A percentile compares a stretch with the other conserved stretches of the same genome.
phyloP scores from a whole-genome alignment of 2,329 filamentous ascomycete species.

The Coniochaeta hoffmannii region DNA sequence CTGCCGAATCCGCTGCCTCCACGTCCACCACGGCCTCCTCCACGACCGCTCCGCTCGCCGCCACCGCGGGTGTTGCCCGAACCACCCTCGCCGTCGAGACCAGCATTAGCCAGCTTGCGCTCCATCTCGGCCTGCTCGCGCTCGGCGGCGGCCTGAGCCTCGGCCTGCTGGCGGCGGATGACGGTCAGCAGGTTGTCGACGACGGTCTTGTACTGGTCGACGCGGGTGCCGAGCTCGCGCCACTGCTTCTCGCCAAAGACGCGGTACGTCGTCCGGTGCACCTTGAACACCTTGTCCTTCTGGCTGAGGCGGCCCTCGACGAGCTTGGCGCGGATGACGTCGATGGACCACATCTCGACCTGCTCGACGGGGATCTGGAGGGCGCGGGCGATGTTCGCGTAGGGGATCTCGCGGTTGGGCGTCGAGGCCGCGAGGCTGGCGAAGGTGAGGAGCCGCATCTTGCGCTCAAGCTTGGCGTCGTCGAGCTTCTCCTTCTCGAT shows the following conservation, averaged over 20 bases:
- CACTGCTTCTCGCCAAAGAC: slow-evolving; percentile 98
- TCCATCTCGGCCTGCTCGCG: slow-evolving; percentile 66
- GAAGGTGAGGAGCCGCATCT: slow-evolving; percentile 93
- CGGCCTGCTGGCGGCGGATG: slow-evolving; percentile 72
- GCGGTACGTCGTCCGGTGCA: slow-evolving; percentile 92
- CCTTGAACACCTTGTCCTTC: slow-evolving; percentile 84
- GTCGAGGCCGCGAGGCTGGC: slow-evolving; percentile 80
- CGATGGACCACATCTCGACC: slow-evolving; percentile 98
- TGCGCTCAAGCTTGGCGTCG: slow-evolving; percentile 70
- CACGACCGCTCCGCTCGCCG: slow-evolving; percentile 18
- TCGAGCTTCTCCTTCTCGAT: slow-evolving; percentile 70
- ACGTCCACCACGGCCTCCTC: slow-evolving; percentile 18
- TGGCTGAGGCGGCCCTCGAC: slow-evolving; percentile 96
- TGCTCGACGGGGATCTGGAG: slow-evolving; percentile 77
- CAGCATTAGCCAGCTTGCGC: slow-evolving; percentile 49
- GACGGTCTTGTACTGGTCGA: slow-evolving; percentile 87
- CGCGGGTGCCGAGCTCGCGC: slow-evolving; percentile 81
- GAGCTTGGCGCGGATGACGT: slow-evolving; percentile 90
- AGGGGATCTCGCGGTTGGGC: slow-evolving; percentile 80
- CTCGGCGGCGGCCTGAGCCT: slow-evolving; percentile 70
- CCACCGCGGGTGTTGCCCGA: slow-evolving; percentile 10
- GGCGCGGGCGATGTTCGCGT: slow-evolving; percentile 74
- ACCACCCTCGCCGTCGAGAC: slow-evolving; percentile 20
- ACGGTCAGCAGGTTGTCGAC: slow-evolving; percentile 72
- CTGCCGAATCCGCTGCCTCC: slow-evolving; percentile 13